Base-by-base conservation (phyloP, 2,329 filamentous ascomycete species). In the Hymenoscyphus repandus region DNA sequence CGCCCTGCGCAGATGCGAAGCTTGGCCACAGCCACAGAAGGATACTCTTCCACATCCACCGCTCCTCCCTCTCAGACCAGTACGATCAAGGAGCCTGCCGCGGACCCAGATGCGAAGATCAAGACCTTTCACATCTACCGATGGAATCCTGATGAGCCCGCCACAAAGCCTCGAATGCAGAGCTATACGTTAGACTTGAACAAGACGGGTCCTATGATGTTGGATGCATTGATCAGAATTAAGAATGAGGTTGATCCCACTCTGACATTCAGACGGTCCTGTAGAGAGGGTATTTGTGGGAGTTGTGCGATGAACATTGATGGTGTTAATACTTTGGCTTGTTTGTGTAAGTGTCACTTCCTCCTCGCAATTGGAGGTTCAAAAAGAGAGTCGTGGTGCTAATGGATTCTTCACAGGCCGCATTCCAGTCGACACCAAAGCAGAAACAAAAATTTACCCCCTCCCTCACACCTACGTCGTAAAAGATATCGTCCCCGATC, bases 281-380 rank as follows among this genome's bases (percentile, higher is more conserved):
- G 93, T 76, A 81, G 93, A 74, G 93, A 99, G 80, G 93, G 93
- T 63, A 99, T 99, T 67, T 99, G 93, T 69, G 93, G 93, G 62
- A 95, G 89, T 72, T 99, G 93, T 70, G 93, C 93, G 61, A 99
- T 99, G 93, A 99, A 99, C 79, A 97, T 99, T 70, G 95, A 97
- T 71, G 93, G 93, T 70, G 88, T 95, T 66, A 99, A 99, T 78
- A 99, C 93, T 51, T 75, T 99, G 65, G 93, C 93, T 62, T 99
- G 93, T 74, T 76, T 99, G 69, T 99, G 93, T 96, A 88, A 64
- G 87, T 83, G 22, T 12, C 33, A 15, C 6, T 18, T 27, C 17
- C 6, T 22, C 18, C 17, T 7, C 18, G 12, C 13, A 11, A 15
- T 32, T 37, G 44, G 44, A 17, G 42, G 15, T 39, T 17, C 37